phyloP scores from a whole-genome alignment of 257 asterid species.

The Fraxinus cuspidata region DNA sequence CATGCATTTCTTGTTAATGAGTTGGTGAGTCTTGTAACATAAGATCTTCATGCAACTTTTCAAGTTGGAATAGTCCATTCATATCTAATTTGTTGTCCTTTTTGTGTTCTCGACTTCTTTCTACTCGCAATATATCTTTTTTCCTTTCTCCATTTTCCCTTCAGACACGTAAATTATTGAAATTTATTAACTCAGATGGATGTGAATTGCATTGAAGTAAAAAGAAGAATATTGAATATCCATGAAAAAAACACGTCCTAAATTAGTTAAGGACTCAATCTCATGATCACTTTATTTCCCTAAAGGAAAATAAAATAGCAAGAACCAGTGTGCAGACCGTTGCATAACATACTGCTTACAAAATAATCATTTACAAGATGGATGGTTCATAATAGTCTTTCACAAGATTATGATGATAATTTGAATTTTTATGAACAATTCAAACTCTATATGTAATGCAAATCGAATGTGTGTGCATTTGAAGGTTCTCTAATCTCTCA shows the following conservation, averaged over 20 bases:
- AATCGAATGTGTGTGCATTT: not conserved
- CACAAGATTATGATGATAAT: slow-evolving; percentile 11
- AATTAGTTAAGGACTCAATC: not conserved
- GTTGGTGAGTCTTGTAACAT: slow-evolving; percentile 59
- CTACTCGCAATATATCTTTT: not conserved
- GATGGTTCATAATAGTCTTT: not conserved
- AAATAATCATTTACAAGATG: not conserved
- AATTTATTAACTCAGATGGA: not conserved
- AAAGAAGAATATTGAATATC: not conserved
- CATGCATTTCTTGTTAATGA: slow-evolving; percentile 55
- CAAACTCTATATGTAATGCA: not conserved
- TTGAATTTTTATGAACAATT: not conserved
- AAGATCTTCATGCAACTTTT: slow-evolving; percentile 38
- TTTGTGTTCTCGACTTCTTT: not conserved
- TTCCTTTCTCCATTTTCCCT: too few species aligned
- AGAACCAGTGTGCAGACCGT: not conserved
- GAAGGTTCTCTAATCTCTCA: not conserved
- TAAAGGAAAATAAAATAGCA: not conserved
- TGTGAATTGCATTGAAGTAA: not conserved
- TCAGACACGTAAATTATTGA: not conserved
- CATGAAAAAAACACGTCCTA: too few species aligned
- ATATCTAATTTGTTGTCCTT: slow-evolving; percentile 29
- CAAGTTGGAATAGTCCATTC: slow-evolving; percentile 55
- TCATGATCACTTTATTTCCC: not conserved
- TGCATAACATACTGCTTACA: not conserved